Evolutionary conservation across 805 yeast genomes (phyloP).

Genomic region (Trichomonascus vanleenenianus): DNA sequence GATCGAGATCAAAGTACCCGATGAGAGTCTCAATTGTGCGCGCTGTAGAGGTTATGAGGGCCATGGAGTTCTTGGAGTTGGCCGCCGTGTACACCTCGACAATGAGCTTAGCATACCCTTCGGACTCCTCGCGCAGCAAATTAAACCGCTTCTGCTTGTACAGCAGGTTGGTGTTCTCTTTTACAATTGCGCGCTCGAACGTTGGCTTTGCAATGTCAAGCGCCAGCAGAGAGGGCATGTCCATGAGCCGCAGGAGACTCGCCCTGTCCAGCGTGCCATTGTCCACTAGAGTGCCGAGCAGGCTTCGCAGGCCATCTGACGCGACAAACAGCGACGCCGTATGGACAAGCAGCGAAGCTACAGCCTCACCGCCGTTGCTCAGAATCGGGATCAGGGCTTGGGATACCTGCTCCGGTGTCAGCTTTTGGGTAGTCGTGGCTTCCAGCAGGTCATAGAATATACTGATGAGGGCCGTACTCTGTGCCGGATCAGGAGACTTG

Average conservation of each 20-base stretch:
- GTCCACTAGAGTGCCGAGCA: background rate
- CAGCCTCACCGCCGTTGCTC: background rate
- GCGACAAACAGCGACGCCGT: conserved; percentile 12
- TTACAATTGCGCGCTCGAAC: conserved; percentile 32
- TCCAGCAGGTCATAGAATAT: conserved; percentile 14
- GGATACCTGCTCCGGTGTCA: conserved; percentile 8
- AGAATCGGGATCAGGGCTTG: conserved; percentile 5
- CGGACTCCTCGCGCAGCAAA: conserved; percentile 62
- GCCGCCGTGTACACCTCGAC: conserved; percentile 41
- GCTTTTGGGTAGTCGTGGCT: conserved; percentile 2
- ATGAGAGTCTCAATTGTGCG: conserved; percentile 48
- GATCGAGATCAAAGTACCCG: conserved; percentile 72
- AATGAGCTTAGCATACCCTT: conserved; percentile 65
- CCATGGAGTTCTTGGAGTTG: conserved; percentile 31
- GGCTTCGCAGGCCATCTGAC: background rate
- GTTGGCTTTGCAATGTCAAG: conserved; percentile 24
- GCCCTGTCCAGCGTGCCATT: conserved; percentile 13
- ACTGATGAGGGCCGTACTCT: conserved; percentile 3
- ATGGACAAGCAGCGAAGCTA: conserved; percentile 11
- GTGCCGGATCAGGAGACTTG: too few species aligned
- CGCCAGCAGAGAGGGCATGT: conserved; percentile 16
- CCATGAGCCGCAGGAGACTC: conserved; percentile 20
- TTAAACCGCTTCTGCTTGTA: conserved; percentile 50
- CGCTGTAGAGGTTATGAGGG: conserved; percentile 30
- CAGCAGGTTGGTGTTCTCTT: conserved; percentile 39